Percentiles rank a stretch among this genome's conserved stretches.
Evolutionary conservation across 2,329 filamentous ascomycete species (phyloP).

Genomic region (Aspergillus chevalieri): DNA sequence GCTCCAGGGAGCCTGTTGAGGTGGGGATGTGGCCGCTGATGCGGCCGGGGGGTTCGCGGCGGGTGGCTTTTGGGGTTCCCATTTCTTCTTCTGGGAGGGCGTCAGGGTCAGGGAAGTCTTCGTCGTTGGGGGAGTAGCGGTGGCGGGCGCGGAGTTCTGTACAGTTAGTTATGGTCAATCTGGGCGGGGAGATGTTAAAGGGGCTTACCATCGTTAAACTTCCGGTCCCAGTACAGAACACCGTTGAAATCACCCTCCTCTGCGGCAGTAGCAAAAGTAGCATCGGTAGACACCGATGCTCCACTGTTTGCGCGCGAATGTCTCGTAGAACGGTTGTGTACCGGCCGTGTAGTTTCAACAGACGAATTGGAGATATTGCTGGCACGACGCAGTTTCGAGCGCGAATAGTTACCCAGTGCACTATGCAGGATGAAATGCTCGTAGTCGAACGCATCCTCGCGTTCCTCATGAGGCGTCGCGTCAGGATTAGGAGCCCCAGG

Average conservation of each 20-base stretch:
- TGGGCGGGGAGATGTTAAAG: neutral
- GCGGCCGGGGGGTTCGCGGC: constrained; percentile 5
- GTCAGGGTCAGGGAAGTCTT: neutral
- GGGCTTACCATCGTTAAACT: constrained; percentile 28
- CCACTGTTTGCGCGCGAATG: constrained; percentile 50
- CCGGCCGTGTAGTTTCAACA: constrained; percentile 44
- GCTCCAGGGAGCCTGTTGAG: constrained; percentile 11
- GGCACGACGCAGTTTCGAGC: constrained; percentile 21
- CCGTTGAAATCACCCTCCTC: constrained; percentile 46
- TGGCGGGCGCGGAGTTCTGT: constrained; percentile 17
- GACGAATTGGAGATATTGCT: constrained; percentile 43
- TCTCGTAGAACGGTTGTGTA: constrained; percentile 14
- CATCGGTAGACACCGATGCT: constrained; percentile 56
- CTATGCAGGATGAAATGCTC: constrained; percentile 93
- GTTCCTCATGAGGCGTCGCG: constrained; percentile 77
- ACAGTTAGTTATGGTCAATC: constrained; percentile 3
- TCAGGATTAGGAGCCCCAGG: constrained; percentile 40
- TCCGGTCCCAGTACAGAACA: constrained; percentile 34
- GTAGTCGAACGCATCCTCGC: constrained; percentile 92
- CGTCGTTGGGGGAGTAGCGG: neutral
- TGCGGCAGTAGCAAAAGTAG: constrained; percentile 58
- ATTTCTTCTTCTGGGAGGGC: constrained; percentile 10
- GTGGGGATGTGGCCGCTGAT: neutral
- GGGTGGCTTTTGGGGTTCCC: constrained; percentile 20
- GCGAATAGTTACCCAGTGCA: constrained; percentile 63